Conservation (phyloP, 2,329 filamentous ascomycete species). For the Drechslerella dactyloides region DNA sequence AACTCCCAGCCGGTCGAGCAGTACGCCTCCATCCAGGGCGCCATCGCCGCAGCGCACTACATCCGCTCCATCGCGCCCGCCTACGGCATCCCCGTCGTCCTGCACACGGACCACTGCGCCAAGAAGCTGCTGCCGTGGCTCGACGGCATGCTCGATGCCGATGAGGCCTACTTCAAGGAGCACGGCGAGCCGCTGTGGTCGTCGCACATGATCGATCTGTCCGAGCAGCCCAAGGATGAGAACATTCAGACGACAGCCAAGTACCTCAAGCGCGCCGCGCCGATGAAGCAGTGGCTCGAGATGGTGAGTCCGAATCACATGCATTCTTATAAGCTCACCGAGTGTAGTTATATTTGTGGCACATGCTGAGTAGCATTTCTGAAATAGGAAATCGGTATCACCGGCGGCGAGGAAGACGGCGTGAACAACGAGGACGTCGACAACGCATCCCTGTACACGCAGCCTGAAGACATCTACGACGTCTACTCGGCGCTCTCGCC, state of each 20-base stretch:
- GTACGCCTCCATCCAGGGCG: constrained; percentile 83
- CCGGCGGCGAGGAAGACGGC: constrained; percentile 95
- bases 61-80: constrained; percentile 83
- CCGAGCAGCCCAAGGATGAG: constrained; percentile 85
- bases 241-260: constrained; percentile 91
- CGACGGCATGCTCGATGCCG: constrained; percentile 91
- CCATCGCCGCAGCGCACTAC: constrained; percentile 89
- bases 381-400: constrained; percentile 80
- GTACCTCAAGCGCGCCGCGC: constrained; percentile 91
- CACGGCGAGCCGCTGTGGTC: constrained; percentile 92
- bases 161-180: constrained; percentile 93
- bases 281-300: constrained; percentile 99
- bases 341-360: too few species aligned
- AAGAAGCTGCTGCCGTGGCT: constrained; percentile 99
- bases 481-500: constrained; percentile 85
- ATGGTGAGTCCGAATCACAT: constrained; percentile 83
- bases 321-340: too few species aligned
- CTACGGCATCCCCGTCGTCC: constrained; percentile 88
- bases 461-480: constrained; percentile 92
- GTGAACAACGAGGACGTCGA: constrained; percentile 98
- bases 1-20: constrained; percentile 71
- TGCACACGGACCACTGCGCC: constrained; percentile 98
- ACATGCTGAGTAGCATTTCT: too few species aligned
- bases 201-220: constrained; percentile 98
- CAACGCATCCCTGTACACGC: constrained; percentile 96